These are phyloP conservation scores for Thalassiosira hispida DNA, from an alignment of 352 stramenopile genomes.

Conservation along the genomic window DNA sequence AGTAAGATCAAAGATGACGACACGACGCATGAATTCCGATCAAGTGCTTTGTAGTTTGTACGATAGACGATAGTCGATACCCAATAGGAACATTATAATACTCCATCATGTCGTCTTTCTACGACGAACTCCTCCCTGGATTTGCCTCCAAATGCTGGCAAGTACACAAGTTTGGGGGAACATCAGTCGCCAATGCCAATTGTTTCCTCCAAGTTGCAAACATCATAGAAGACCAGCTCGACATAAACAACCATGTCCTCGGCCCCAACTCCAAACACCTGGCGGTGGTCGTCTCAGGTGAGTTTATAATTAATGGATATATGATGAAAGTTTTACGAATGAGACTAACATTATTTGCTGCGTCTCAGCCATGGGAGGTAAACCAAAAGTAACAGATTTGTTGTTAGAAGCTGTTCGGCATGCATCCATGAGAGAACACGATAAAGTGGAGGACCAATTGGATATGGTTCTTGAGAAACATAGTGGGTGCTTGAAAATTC, in stretches of 20 bases:
- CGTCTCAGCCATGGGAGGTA: slow-evolving; percentile 95
- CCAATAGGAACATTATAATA: no score
- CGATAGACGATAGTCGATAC: no score
- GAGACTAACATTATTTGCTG: no score
- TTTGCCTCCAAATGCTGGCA: slow-evolving; percentile 40
- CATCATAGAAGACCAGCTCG: slow-evolving; percentile 66
- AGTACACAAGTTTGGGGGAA: slow-evolving; percentile 76
- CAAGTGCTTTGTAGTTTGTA: neutral
- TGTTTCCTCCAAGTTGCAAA: slow-evolving; percentile 40
- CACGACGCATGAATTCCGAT: neutral
- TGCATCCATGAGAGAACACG: slow-evolving; percentile 87
- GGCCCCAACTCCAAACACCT: slow-evolving; percentile 24
- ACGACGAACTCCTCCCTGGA: neutral
- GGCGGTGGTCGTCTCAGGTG: no score
- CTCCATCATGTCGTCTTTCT: neutral
- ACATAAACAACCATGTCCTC: slow-evolving; percentile 28
- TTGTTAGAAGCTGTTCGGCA: slow-evolving; percentile 90
- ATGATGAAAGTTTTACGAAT: no score
- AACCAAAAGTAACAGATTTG: slow-evolving; percentile 95
- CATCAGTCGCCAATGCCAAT: slow-evolving; percentile 60
- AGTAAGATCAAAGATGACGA: neutral
- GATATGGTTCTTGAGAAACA: slow-evolving; percentile 87
- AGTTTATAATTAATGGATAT: no score
- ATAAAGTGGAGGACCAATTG: slow-evolving; percentile 85
- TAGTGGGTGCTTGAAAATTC: slow-evolving; percentile 27